Base-by-base conservation (phyloP, 2,329 filamentous ascomycete species). In the Aspergillus melleus region DNA sequence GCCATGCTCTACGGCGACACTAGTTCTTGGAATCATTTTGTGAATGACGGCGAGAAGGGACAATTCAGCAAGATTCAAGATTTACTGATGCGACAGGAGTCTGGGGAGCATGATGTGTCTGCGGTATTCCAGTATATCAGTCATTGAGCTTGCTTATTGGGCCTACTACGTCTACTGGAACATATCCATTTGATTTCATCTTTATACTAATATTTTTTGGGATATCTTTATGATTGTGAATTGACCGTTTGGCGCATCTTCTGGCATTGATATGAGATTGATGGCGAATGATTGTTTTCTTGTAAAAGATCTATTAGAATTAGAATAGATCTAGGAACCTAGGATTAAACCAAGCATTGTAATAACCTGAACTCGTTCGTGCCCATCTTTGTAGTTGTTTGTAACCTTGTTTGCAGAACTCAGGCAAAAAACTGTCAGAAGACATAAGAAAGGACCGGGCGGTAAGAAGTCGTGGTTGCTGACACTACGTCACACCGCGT, bases 71-170 rank as follows among this genome's bases (percentile, higher is more conserved):
- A 85, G 61, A 99, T 99, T 60, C 94, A 99, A 76, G 95, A 99
- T 79, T 77, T 97, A 72, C 73, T 99, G 71, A 80, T 99, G 52
- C 85, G 94, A 65, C 95, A 98, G 76, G 95, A 99, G 78, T 86
- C 84, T 59, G 84, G 83, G 4, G 88, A 94, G 75, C 80, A 83
- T 24, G 90, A 91, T 70, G 92, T 99, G 9, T 97, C 92, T 64
- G 92, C 94, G 11, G 92, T 98, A 36, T 99, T 99, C 74, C 95
- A 99, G 82, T 99, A 98, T 77, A 98, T 99, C 71, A 97, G 93
- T 66, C 95, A 98, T 79, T 90, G 63, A 77, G 14, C 19, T 52
- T 26, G 16, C 12, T 52, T 16, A 6, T 19, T 14, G 30, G 16
- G 12, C 9, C 5, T 36, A 32, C 11, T 30, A 1, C 12, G 4